Evolutionary conservation across 139 green algal genomes (phyloP).

Genomic region (Closterium sp.): DNA sequence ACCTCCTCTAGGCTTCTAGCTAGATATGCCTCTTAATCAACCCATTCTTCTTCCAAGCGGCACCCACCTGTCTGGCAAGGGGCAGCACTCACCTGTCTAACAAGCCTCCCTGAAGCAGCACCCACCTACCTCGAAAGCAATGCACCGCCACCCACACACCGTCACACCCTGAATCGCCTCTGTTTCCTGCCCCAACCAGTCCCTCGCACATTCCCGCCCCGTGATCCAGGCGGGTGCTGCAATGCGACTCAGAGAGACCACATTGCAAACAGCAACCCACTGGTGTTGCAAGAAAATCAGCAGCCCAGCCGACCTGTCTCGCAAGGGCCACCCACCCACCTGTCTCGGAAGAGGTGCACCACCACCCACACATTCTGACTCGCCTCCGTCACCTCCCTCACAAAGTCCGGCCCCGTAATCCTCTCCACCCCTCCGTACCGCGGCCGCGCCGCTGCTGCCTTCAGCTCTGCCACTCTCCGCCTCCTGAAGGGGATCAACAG

Average conservation of each 20-base stretch:
- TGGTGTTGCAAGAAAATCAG: too few species aligned
- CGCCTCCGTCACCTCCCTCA: conserved; percentile 79
- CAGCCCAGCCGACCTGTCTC: too few species aligned
- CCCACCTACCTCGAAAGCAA: conserved; percentile 65
- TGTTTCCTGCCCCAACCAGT: too few species aligned
- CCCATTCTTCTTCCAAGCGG: too few species aligned
- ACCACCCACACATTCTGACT: conserved; percentile 73
- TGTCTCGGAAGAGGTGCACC: conserved; percentile 74
- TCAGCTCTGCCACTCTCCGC: conserved; percentile 71
- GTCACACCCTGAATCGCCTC: conserved; percentile 66
- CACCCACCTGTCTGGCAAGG: conserved; percentile 56
- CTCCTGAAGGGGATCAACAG: conserved; percentile 54
- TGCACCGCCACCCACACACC: conserved; percentile 77
- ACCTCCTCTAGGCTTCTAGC: too few species aligned
- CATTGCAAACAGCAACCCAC: too few species aligned
- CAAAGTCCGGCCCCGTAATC: conserved; percentile 77
- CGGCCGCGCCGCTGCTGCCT: conserved; percentile 42
- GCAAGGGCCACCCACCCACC: too few species aligned
- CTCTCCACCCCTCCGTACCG: conserved; percentile 69
- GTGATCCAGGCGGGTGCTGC: too few species aligned
- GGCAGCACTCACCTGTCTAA: too few species aligned
- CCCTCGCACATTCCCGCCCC: conserved; percentile 72
- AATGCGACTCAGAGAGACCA: too few species aligned
- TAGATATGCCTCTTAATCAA: too few species aligned
- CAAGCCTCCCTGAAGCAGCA: too few species aligned